Percentiles rank a stretch among this genome's conserved stretches.
Conservation (phyloP, 2,329 filamentous ascomycete species). For the Kalmusia sp. region DNA sequence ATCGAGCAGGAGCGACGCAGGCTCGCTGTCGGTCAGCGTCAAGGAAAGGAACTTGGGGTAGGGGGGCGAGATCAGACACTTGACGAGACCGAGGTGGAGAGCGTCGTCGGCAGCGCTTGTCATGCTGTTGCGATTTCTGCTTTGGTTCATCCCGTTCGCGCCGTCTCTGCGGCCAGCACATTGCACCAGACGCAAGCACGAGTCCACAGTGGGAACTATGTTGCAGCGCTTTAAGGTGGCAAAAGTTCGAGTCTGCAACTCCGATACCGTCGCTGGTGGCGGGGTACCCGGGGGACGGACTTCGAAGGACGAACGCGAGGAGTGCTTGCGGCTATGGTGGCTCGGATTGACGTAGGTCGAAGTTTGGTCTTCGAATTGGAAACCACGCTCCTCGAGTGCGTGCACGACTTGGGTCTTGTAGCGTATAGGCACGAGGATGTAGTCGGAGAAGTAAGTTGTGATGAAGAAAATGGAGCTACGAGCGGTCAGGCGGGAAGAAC, state of each 20-base stretch:
- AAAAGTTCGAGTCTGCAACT: conserved; percentile 85
- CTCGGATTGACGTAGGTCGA: conserved; percentile 68
- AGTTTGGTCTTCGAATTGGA: conserved; percentile 74
- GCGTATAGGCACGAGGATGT: conserved; percentile 85
- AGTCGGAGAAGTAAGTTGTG: conserved; percentile 97
- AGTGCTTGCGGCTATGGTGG: conserved; percentile 57
- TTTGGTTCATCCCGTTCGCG: conserved; percentile 31
- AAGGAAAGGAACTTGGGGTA: conserved; percentile 75
- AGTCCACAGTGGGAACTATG: conserved; percentile 75
- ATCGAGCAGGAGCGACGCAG: conserved; percentile 76
- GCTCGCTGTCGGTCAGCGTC: conserved; percentile 75
- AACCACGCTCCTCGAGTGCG: conserved; percentile 79
- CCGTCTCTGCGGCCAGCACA: conserved; percentile 72
- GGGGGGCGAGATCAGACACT: conserved; percentile 56
- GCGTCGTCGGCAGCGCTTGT: conserved; percentile 49
- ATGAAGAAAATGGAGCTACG: conserved; percentile 91
- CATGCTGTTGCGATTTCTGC: conserved; percentile 34
- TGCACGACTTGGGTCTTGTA: conserved; percentile 76
- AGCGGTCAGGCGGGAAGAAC: conserved; percentile 12
- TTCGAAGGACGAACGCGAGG: conserved; percentile 54
- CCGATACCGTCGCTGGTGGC: conserved; percentile 76
- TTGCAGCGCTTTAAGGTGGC: conserved; percentile 78
- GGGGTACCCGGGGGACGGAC: conserved; percentile 69
- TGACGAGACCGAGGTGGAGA: conserved; percentile 56
- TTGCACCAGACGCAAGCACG: conserved; percentile 75